Evolutionary conservation across 2,329 filamentous ascomycete species (phyloP), one percentile per base, ranked within the genome.

Genomic region (Arachnopeziza araneosa): DNA sequence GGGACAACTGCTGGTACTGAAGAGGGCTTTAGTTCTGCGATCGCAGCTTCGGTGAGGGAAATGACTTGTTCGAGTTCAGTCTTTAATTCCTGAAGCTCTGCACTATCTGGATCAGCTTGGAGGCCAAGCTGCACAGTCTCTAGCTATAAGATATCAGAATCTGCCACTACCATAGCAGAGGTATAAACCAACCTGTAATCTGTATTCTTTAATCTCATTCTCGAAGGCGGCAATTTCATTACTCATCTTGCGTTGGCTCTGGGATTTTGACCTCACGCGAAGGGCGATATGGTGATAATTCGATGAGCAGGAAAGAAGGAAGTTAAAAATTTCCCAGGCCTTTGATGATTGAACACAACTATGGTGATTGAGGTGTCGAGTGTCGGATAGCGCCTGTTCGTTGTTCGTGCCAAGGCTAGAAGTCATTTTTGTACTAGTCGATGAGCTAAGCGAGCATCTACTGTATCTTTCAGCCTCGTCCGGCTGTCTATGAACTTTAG

Each of bases 41-140:
- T 88, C 69, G 87, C 85, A 72, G 88, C 86, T 79, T 93, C 85
- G 75, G 91, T 85, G 68, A 92, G 83, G 73, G 83, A 81, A 75
- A 98, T 88, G 76, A 91, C 85, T 77, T 88, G 83, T 80, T 91
- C 83, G 77, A 96, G 85, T 80, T 96, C 91, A 73, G 83, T 79
- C 76, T 89, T 87, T 73, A 96, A 84, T 71, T 82, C 84, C 70
- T 87, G 82, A 70, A 96, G 85, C 75, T 93, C 91, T 69, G 79
- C 79, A 75, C 91, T 93, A 61, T 89, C 87, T 64, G 92, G 87
- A 70, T 95, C 90, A 74, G 89, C 86, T 74, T 88, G 86, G 60
- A 96, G 84, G 66, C 90, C 89, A 58, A 84, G 80, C 69, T 87
- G 78, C 61, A 96, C 86, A 48, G 90, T 86, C 70, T 93, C 90